A percentile compares a stretch with the other conserved stretches of the same genome.
Conservation (phyloP, 768 basidiomycete genomes). For the Suillus clintonianus region DNA sequence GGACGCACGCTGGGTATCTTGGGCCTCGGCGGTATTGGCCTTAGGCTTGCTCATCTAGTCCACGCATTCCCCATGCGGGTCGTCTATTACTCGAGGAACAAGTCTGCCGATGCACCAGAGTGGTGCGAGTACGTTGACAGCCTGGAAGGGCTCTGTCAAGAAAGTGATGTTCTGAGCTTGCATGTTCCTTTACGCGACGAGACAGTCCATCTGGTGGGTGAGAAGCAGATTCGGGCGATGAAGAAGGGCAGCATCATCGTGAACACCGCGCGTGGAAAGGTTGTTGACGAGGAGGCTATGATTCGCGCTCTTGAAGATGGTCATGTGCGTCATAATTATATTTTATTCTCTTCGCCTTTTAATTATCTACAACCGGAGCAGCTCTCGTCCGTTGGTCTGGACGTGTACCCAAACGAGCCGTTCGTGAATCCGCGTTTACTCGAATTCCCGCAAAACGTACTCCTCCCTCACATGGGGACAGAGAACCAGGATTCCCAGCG, state of each 20-base stretch:
- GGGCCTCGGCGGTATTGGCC: conserved; percentile 77
- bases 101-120: conserved; percentile 55
- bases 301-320: conserved; percentile 84
- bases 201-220: conserved; percentile 73
- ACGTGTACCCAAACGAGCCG: conserved; percentile 88
- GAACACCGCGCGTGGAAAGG: conserved; percentile 90
- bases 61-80: conserved; percentile 89
- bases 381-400: conserved; percentile 81
- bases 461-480: conserved; percentile 93
- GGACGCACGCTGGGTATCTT: conserved; percentile 72
- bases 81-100: conserved; percentile 74
- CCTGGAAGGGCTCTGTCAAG: conserved; percentile 59
- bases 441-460: conserved; percentile 78
- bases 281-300: conserved; percentile 86
- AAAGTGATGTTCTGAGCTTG: conserved; percentile 82
- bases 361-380: conserved; percentile 25
- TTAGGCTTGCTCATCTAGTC: conserved; percentile 67
- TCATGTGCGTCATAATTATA: conserved; percentile 57
- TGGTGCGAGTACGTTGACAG: conserved; percentile 81
- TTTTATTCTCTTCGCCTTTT: neutral
- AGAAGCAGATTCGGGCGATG: conserved; percentile 73
- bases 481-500: conserved; percentile 79
- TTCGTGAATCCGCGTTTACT: conserved; percentile 76
- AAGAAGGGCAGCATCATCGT: conserved; percentile 79
- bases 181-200: conserved; percentile 79